Percentiles rank a stretch among this genome's conserved stretches.
phyloP scores from a whole-genome alignment of 345 rosid species.

The Draba incana region DNA sequence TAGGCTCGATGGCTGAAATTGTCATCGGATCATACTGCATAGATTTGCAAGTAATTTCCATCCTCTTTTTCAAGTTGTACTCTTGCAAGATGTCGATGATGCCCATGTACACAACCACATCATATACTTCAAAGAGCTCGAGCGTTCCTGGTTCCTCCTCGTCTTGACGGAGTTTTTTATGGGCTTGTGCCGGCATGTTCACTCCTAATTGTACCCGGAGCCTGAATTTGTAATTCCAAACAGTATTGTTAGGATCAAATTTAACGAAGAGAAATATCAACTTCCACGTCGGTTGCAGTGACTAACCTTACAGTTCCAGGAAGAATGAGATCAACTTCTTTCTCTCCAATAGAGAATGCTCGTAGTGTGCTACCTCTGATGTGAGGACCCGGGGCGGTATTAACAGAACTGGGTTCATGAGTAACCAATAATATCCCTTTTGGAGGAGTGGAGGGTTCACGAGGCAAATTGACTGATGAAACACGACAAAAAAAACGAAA shows the following conservation, averaged over 20 bases:
- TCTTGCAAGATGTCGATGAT: slow-evolving; percentile 86
- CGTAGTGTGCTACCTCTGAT: slow-evolving; percentile 78
- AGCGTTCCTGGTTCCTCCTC: slow-evolving; percentile 52
- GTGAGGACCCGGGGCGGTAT: slow-evolving; percentile 81
- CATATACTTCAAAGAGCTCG: slow-evolving; percentile 81
- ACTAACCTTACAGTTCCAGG: slow-evolving; percentile 85
- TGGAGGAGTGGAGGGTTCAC: slow-evolving; percentile 60
- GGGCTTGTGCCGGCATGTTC: slow-evolving; percentile 97
- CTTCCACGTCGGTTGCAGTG: slow-evolving; percentile 1
- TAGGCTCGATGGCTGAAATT: slow-evolving; percentile 81
- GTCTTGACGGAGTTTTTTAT: slow-evolving; percentile 53
- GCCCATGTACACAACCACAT: slow-evolving; percentile 95
- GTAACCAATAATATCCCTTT: slow-evolving; percentile 68
- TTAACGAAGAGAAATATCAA: not conserved
- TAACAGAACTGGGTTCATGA: slow-evolving; percentile 74
- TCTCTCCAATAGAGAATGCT: slow-evolving; percentile 70
- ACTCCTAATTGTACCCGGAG: slow-evolving; percentile 94
- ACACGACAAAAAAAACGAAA: slow-evolving; percentile 5
- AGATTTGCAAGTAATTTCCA: slow-evolving; percentile 73
- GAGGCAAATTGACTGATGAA: slow-evolving; percentile 49
- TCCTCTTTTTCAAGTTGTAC: slow-evolving; percentile 75
- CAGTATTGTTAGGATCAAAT: not conserved
- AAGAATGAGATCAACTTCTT: slow-evolving; percentile 84
- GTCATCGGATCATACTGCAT: slow-evolving; percentile 57
- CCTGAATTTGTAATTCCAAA: slow-evolving; percentile 45